Conservation (phyloP, 2,329 filamentous ascomycete species). For the Ophiognomonia clavigignenti-juglandacearum region DNA sequence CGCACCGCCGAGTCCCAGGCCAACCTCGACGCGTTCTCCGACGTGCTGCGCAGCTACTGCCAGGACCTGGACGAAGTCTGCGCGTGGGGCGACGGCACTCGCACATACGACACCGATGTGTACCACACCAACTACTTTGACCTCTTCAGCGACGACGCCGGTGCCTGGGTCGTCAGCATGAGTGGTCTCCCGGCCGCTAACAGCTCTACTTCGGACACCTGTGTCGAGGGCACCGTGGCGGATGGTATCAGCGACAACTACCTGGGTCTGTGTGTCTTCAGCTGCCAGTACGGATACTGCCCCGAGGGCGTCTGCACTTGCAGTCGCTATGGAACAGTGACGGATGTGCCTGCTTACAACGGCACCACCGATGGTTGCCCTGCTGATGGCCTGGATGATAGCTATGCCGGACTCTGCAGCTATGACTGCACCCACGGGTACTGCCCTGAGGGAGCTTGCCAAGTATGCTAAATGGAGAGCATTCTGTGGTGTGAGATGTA, state of each 20-base stretch:
- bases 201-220: not conserved
- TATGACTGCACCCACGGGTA: slow-evolving; percentile 7
- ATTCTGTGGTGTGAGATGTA: no score
- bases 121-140: slow-evolving; percentile 8
- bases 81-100: slow-evolving; percentile 5
- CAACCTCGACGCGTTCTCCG: slow-evolving; percentile 2
- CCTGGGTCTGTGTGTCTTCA: not conserved
- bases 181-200: not conserved
- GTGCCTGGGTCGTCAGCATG: not conserved
- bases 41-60: slow-evolving; percentile 1
- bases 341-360: not conserved
- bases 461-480: slow-evolving; percentile 1
- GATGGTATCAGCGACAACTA: slow-evolving; percentile 1
- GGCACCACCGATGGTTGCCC: not conserved
- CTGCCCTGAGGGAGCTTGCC: slow-evolving; percentile 6
- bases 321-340: not conserved
- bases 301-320: slow-evolving; percentile 3
- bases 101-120: not conserved
- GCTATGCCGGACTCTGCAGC: slow-evolving; percentile 7
- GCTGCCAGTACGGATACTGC: slow-evolving; percentile 3
- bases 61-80: not conserved
- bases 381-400: slow-evolving; percentile 1
- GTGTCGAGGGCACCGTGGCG: slow-evolving; percentile 1
- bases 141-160: not conserved
- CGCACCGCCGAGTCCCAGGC: not conserved